Evolutionary conservation across 2,329 filamentous ascomycete species (phyloP).

Genomic region (Alternaria solani): DNA sequence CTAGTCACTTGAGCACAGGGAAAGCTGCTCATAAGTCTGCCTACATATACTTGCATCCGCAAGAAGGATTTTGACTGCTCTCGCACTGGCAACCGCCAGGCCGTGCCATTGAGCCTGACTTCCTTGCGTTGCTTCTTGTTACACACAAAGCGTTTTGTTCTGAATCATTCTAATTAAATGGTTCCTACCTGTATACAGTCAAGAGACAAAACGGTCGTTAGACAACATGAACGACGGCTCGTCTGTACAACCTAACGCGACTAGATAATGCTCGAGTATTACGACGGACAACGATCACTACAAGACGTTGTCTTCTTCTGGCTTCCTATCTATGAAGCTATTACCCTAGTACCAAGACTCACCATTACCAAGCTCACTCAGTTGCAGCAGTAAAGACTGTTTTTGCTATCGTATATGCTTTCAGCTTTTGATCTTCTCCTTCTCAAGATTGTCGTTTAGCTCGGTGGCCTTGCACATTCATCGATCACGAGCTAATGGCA

Average conservation of each 20-base stretch:
- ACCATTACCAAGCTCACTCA: too few relatives aligned
- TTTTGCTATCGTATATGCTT: too few relatives aligned
- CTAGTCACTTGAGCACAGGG: not conserved
- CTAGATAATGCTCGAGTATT: too few relatives aligned
- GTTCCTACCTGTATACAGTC: not conserved
- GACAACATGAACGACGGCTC: too few relatives aligned
- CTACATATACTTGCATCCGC: not conserved
- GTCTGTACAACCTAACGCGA: too few relatives aligned
- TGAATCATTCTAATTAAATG: not conserved
- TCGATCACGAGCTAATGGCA: not conserved
- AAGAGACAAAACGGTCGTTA: not conserved
- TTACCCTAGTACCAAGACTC: too few relatives aligned
- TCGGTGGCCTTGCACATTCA: not conserved
- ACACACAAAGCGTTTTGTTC: not conserved
- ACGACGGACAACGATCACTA: too few relatives aligned
- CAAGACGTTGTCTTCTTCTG: too few relatives aligned
- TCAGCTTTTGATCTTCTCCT: not conserved
- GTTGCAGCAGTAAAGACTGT: too few relatives aligned
- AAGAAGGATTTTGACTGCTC: not conserved
- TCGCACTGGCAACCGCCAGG: not conserved
- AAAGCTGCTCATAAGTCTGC: rapidly evolving
- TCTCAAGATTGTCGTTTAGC: not conserved
- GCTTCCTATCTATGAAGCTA: too few relatives aligned
- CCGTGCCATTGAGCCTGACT: not conserved
- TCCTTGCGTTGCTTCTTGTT: too few relatives aligned